Evolutionary conservation across 495 filamentous ascomycete species (phyloP), one percentile per base, ranked within the genome.

Genomic region (Lentithecium fluviatile): DNA sequence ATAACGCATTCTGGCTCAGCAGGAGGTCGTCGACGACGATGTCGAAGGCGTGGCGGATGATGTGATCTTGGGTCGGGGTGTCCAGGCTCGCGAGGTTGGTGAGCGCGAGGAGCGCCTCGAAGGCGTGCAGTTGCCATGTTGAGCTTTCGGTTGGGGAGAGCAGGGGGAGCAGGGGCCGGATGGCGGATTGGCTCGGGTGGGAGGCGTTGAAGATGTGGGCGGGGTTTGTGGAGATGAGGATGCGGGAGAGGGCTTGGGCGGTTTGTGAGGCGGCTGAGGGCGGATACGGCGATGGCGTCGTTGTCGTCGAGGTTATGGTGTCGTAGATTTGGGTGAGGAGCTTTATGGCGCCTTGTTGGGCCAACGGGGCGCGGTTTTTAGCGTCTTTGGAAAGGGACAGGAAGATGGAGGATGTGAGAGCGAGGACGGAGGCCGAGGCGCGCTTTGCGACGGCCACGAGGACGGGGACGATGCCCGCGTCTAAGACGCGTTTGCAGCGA

Each of bases 311-410:
- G 80, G 63, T 90, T 94, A 43, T 80, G 13, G 83, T 75, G 5
- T 81, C 76, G 60, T 83, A 84, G 13, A 86, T 78, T 17, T 82
- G 82, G 49, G 96, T 80, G 23, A 97, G 79, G 2, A 96, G 80
- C 64, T 90, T 95, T 19, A 96, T 82, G 12, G 88, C 90, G 17
- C 95, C 94, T 76, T 96, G 91, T 64, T 97, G 94, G 17, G 91
- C 88, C 25, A 97, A 81, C 25, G 79, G 79, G 10, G 88, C 89
- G 25, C 95, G 83, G 60, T 89, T 78, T 56, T 83, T 82, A n/a
- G 80, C 76, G 1, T 82, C 83, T 62, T 85, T 82, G 17, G 90
- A 85, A 23, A 98, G 77, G 2, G 88, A 83, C 54, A 88, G 80
- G 25, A 97, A 70, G 60, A 97, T 93, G 46, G 82, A 82, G 21